Base-by-base conservation (phyloP, 1,284 basidiomycete species). In the Sanghuangporus baumii region DNA sequence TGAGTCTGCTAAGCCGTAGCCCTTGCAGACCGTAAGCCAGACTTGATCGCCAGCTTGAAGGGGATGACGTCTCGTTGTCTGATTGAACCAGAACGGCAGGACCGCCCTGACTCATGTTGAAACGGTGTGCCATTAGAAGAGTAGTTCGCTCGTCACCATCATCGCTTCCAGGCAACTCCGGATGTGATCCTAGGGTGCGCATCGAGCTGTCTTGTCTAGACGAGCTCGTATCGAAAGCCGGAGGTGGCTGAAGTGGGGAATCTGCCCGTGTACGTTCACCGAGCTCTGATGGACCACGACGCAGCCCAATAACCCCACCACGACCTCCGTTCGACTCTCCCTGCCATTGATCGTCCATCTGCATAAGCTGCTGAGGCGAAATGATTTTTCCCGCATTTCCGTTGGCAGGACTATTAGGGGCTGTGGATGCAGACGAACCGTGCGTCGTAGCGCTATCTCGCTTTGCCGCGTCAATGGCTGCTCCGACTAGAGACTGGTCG, bases 111-210 rank as follows among this genome's bases (percentile, higher is more conserved):
- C 58, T 59, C 52, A 66, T 54, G 51, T 65, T 64, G 46, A 68
- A 60, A 12, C 66, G 61, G 9, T 56, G 66, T 6, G 67, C 67
- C 20, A 64, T 67, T 36, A 68, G 52, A 18, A 68, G 60, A 20
- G 61, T 64, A 14, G 62, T 66, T n/a, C 66, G 58, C 56, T 68
- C 67, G 36, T 68, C 67, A 41, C 66, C 65, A 9, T 65, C 64
- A 34, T 50, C 59, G 16, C 16, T n/a, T 54, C 52, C 60, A 31
- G 60, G 55, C 3, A 43, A 57, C 14, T 62, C 61, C 8, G 54
- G 60, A 16, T 56, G 56, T n/a, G 64, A 59, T 26, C 57, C 57
- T n/a, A 52, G 18, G 12, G 63, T 61, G 20, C 46, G 55, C 55
- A 63, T 52, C 3, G 60, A 48, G 26, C 40, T 54, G 11, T 20